These are phyloP conservation scores for Selaginella tamariscina DNA, from an alignment of 75 land plant species.

Conservation along the genomic window DNA sequence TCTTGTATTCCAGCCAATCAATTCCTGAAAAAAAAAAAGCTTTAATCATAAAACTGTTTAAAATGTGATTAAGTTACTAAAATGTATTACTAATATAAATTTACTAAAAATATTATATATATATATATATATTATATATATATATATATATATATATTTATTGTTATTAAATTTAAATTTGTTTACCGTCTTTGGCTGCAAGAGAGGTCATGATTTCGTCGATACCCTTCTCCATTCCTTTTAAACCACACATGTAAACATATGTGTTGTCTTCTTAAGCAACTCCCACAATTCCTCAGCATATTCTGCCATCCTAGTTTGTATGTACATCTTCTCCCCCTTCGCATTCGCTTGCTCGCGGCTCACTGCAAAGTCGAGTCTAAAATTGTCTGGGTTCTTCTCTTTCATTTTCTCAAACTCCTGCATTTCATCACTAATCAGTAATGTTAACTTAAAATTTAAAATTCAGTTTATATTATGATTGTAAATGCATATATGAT, in stretches of 20 bases:
- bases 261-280: slow-evolving; percentile 89
- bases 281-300: slow-evolving; percentile 76
- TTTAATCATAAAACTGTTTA: too few species aligned
- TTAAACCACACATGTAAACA: slow-evolving; percentile 95
- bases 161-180: not conserved
- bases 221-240: slow-evolving; percentile 99
- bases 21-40: too few species aligned
- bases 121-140: too few species aligned
- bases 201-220: slow-evolving; percentile 80
- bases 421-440: too few species aligned
- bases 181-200: slow-evolving; percentile 80
- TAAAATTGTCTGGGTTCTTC: slow-evolving; percentile 67
- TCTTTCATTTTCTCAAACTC: slow-evolving; percentile 96
- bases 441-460: too few species aligned
- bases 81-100: too few species aligned
- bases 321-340: slow-evolving; percentile 99
- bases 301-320: slow-evolving; percentile 85
- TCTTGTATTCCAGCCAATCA: slow-evolving; percentile 67
- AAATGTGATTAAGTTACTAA: too few species aligned
- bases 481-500: too few species aligned
- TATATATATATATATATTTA: too few species aligned
- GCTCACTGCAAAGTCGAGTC: slow-evolving; percentile 88
- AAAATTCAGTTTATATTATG: too few species aligned
- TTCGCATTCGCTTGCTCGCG: slow-evolving; percentile 82
- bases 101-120: too few species aligned